A percentile compares a stretch with the other conserved stretches of the same genome.
These are phyloP conservation scores for Puccinia hordei DNA, from an alignment of 1,284 basidiomycete species.

Conservation along the genomic window DNA sequence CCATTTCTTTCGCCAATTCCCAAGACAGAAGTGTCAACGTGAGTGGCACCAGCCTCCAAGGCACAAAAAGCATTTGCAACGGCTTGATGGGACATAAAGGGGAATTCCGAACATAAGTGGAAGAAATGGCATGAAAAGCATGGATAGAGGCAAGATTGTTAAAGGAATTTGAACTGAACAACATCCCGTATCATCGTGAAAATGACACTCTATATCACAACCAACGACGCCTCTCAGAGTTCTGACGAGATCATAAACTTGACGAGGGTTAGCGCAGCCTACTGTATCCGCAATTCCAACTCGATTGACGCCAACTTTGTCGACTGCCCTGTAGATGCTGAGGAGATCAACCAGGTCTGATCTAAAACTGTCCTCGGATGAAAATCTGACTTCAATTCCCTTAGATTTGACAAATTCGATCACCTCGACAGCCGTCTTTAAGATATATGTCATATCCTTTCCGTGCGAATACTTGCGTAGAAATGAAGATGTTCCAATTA, in stretches of 20 bases:
- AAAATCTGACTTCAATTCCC: slow-evolving; percentile 99
- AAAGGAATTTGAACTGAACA: slow-evolving; percentile 66
- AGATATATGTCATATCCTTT: slow-evolving; percentile 99
- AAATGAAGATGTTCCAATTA: slow-evolving; percentile 99
- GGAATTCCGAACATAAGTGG: slow-evolving; percentile 49
- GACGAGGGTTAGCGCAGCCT: slow-evolving; percentile 96
- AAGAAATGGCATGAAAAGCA: slow-evolving; percentile 3
- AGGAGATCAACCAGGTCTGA: slow-evolving; percentile 98
- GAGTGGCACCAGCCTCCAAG: slow-evolving; percentile 96
- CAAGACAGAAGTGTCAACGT: slow-evolving; percentile 92
- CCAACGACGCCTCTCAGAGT: slow-evolving; percentile 92
- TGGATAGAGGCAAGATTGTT: slow-evolving; percentile 61
- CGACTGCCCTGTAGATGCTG: slow-evolving; percentile 98
- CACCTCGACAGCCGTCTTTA: slow-evolving; percentile 92
- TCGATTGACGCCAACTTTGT: slow-evolving; percentile 99
- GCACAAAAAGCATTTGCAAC: slow-evolving; percentile 99
- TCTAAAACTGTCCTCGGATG: slow-evolving; percentile 99
- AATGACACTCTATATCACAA: slow-evolving; percentile 97
- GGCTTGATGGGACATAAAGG: slow-evolving; percentile 63
- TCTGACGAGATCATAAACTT: slow-evolving; percentile 97
- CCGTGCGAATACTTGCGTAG: slow-evolving; percentile 99
- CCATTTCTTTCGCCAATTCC: slow-evolving; percentile 99
- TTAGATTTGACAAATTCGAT: slow-evolving; percentile 99
- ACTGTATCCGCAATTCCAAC: slow-evolving; percentile 99
- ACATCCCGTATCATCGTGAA: slow-evolving; percentile 93